Evolutionary conservation across 768 basidiomycete species (phyloP), one percentile per base, ranked within the genome.

Genomic region (Pilatotrama ljubarskyi): DNA sequence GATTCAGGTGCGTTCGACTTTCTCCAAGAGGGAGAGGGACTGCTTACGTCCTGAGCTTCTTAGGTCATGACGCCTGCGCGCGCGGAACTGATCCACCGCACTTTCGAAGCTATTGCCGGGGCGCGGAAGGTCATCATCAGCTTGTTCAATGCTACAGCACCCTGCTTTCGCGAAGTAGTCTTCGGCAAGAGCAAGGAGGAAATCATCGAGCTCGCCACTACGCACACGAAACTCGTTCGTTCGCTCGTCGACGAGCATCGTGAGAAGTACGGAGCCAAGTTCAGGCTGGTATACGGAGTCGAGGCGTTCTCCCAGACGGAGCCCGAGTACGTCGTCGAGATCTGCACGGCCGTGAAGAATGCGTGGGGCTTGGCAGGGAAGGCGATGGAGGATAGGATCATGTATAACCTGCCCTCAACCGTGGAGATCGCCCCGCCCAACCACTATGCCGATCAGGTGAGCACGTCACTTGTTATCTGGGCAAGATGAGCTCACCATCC

Each of bases 291-390:
- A 75, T 99, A 98, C 78, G 98, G 95, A 68, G 97, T 97, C 25
- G 97, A 99, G 76, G 95, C 93, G 1, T 99, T 98, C 77, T 90
- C 95, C 1, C 97, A 99, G 76, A 98, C 97, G 22, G 97, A 99
- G 76, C 87, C 94, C 17, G 94, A 93, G 20, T 98, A 96, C 71
- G 92, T 93, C 6, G 76, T 98, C 40, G 88, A 95, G 67, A 83
- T 99, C 4, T 98, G 97, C 70, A 89, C 98, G 65, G 92, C 90
- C 5, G 97, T 99, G 44, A 95, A 94, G 76, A 76, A 79, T 22
- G 85, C 92, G 4, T 99, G 97, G 97, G 93, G 91, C 9, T 89
- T 87, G 73, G 93, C 93, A 18, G 91, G 87, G 11, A 76, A 83
- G 0, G 86, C 29, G 29, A 32, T 86, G 17, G 73, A 76, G 17